phyloP scores from a whole-genome alignment of 805 yeast genomes.

The Lipomyces sp. region DNA sequence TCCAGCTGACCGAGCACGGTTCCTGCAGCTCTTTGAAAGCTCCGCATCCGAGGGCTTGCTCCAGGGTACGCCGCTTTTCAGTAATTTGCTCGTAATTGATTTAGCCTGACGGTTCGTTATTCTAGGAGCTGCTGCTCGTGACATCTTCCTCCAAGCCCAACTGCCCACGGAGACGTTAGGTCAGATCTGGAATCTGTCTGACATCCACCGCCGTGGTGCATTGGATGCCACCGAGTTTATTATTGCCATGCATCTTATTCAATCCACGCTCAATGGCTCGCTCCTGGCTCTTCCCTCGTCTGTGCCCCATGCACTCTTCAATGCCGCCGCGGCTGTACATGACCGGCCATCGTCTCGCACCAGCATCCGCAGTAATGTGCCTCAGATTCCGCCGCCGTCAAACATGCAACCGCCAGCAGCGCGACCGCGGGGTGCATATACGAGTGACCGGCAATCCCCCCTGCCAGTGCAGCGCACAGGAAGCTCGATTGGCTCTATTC shows the following conservation, averaged over 20 bases:
- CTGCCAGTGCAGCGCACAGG: constrained; percentile 18
- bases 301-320: constrained; percentile 42
- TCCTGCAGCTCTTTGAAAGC: constrained; percentile 31
- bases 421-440: constrained; percentile 19
- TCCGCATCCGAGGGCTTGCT: constrained; percentile 10
- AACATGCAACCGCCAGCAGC: constrained; percentile 27
- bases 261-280: constrained; percentile 65
- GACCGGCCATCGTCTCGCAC: constrained; percentile 19
- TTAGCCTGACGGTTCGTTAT: constrained; percentile 41
- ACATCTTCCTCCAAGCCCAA: constrained; percentile 83
- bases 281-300: constrained; percentile 55
- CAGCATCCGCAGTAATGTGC: constrained; percentile 5
- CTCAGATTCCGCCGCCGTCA: constrained; percentile 20
- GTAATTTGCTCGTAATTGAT: constrained; percentile 39
- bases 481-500: background rate
- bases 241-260: constrained; percentile 93
- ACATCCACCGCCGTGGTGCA: constrained; percentile 67
- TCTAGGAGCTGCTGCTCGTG: constrained; percentile 49
- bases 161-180: constrained; percentile 75
- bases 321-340: constrained; percentile 37
- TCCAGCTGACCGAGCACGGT: constrained; percentile 39
- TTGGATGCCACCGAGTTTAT: constrained; percentile 73
- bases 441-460: constrained; percentile 15
- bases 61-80: constrained; percentile 9
- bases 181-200: constrained; percentile 86